Conservation (phyloP, 78 protist genomes). For the Protostelium mycophagum region DNA sequence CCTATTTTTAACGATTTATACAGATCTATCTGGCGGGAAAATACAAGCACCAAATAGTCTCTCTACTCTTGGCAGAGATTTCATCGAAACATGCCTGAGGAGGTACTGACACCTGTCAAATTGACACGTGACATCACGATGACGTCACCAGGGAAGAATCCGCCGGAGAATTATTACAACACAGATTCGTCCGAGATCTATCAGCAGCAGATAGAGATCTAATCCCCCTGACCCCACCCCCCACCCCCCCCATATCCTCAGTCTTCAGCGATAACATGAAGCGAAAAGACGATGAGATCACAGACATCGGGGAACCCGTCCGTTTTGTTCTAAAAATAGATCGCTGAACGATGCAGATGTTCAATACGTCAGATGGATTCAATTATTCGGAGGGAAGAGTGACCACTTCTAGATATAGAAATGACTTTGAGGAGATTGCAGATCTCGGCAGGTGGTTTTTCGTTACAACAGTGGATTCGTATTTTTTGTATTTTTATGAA, state of each 20-base stretch:
- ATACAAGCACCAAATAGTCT: background rate
- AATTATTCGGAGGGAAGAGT: background rate
- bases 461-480: slow-evolving; percentile 25
- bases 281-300: background rate
- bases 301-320: too few species aligned
- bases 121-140: background rate
- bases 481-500: background rate
- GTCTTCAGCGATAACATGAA: background rate
- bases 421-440: slow-evolving; percentile 63
- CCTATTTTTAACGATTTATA: too few species aligned
- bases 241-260: background rate
- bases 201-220: background rate
- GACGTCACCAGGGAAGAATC: background rate
- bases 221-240: background rate
- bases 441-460: slow-evolving; percentile 20
- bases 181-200: background rate
- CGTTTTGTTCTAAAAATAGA: background rate
- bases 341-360: background rate
- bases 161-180: background rate
- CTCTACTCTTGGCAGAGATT: background rate
- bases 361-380: background rate
- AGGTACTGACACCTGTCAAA: background rate
- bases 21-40: background rate
- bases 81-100: background rate
- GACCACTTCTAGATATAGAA: slow-evolving; percentile 30